Percentiles rank a stretch among this genome's conserved stretches.
phyloP scores from a whole-genome alignment of 768 basidiomycete genomes.

The Mycena belliarum region DNA sequence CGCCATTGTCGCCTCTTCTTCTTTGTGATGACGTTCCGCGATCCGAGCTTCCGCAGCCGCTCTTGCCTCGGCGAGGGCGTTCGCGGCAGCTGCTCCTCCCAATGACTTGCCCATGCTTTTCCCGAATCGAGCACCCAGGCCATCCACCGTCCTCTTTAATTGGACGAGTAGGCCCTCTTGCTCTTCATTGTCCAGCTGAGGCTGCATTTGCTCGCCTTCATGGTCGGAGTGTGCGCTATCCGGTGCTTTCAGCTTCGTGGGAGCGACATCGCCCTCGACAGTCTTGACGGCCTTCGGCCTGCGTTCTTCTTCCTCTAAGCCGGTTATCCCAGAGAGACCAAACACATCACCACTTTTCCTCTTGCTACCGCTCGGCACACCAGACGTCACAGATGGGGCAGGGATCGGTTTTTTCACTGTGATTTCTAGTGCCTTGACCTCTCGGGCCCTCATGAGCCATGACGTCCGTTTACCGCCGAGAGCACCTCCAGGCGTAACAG shows the following conservation, averaged over 20 bases:
- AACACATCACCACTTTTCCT: constrained; percentile 64
- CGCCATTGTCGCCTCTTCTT: constrained; percentile 31
- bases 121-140: constrained; percentile 55
- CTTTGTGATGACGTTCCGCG: constrained; percentile 60
- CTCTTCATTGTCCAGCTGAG: constrained; percentile 20
- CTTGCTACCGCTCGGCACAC: constrained; percentile 42
- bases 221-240: neutral
- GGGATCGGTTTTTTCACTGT: constrained; percentile 37
- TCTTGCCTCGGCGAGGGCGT: constrained; percentile 67
- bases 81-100: constrained; percentile 53
- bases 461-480: constrained; percentile 69
- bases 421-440: constrained; percentile 69
- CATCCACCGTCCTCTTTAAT: constrained; percentile 74
- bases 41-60: constrained; percentile 69
- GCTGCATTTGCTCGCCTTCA: neutral
- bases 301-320: constrained; percentile 42
- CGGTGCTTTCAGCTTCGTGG: constrained; percentile 2
- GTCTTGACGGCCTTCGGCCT: constrained; percentile 53
- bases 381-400: constrained; percentile 16
- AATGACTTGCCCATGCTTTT: constrained; percentile 66
- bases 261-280: constrained; percentile 35
- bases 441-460: constrained; percentile 78
- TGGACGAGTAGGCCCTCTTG: constrained; percentile 59
- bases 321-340: constrained; percentile 24
- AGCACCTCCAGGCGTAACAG: constrained; percentile 42